phyloP scores from a whole-genome alignment of 345 rosid genomes.

The Citropsis articulata region DNA sequence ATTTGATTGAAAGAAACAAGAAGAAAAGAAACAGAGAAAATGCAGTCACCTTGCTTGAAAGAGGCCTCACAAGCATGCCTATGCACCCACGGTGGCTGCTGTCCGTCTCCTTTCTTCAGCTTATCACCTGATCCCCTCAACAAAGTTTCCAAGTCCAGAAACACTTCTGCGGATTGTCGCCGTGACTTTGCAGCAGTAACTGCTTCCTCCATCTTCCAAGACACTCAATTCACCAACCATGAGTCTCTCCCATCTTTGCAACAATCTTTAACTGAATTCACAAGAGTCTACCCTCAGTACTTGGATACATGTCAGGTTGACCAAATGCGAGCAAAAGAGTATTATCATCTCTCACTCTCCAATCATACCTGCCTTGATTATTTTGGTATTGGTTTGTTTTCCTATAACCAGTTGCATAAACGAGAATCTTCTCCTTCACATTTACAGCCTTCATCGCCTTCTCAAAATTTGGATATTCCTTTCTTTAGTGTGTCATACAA shows the following conservation, averaged over 20 bases:
- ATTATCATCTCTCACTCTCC: constrained; percentile 58
- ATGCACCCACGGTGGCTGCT: constrained; percentile 69
- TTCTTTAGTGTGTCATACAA: constrained; percentile 78
- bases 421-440: constrained; percentile 38
- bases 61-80: constrained; percentile 46
- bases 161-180: constrained; percentile 60
- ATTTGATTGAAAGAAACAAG: not conserved
- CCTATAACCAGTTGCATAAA: constrained; percentile 61
- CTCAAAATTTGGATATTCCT: constrained; percentile 51
- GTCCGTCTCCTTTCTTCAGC: constrained; percentile 39
- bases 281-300: constrained; percentile 60
- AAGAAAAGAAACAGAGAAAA: constrained; percentile 6
- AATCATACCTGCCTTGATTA: constrained; percentile 87
- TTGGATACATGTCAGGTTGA: constrained; percentile 54
- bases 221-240: constrained; percentile 67
- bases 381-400: constrained; percentile 84
- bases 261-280: constrained; percentile 61
- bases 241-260: constrained; percentile 74
- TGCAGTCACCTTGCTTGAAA: constrained; percentile 41
- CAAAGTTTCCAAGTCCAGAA: constrained; percentile 31
- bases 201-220: constrained; percentile 61
- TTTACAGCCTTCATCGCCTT: constrained; percentile 19
- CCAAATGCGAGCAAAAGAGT: constrained; percentile 60
- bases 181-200: constrained; percentile 61
- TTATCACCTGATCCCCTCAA: constrained; percentile 31